Evolutionary conservation across 2,329 filamentous ascomycete genomes (phyloP), one percentile per base, ranked within the genome.

Genomic region (Colletotrichum limetticola): DNA sequence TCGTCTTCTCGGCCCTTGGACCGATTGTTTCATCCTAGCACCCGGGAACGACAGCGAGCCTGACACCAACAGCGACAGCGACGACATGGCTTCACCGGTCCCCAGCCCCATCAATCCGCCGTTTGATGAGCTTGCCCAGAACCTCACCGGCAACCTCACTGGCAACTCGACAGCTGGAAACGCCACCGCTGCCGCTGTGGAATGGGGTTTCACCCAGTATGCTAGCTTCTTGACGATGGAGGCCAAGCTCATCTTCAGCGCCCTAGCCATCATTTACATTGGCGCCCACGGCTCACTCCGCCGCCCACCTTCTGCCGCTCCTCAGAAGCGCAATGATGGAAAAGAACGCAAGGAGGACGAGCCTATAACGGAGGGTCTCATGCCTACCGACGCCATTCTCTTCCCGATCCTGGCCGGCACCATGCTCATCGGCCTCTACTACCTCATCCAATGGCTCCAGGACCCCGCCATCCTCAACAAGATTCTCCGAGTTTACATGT

Each of bases 371-470:
- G 88, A 91, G 74, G 92, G 92, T 0, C 83, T 97, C 65, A 88
- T 91, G 9, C 91, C 93, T 1, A 91, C 90, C 0, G 96, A 98
- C 82, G 96, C 95, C 60, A 90, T 98, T 76, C 82, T 97, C 77
- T 94, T 98, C 75, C 97, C 96, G 1, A 77, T 98, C 37, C 86
- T 95, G 67, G 95, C 95, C 6, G 94, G 91, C 2, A 78, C 86
- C 11, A 91, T 92, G 1, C 89, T 98, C 9, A 88, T 91, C 55
- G 91, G 91, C 5, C 86, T 98, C 14, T 98, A 98, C 85, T 92
- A 95, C 77, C 86, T 98, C 72, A 95, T 98, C 79, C 95, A 97
- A 81, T 97, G 93, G 89, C 89, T 98, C 68, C 87, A 96, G 76
- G 94, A 98, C 78, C 92, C 95, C 1, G 87, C 91, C 12, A 85